phyloP scores from a whole-genome alignment of 768 basidiomycete genomes.

The Pisolithus microcarpus region DNA sequence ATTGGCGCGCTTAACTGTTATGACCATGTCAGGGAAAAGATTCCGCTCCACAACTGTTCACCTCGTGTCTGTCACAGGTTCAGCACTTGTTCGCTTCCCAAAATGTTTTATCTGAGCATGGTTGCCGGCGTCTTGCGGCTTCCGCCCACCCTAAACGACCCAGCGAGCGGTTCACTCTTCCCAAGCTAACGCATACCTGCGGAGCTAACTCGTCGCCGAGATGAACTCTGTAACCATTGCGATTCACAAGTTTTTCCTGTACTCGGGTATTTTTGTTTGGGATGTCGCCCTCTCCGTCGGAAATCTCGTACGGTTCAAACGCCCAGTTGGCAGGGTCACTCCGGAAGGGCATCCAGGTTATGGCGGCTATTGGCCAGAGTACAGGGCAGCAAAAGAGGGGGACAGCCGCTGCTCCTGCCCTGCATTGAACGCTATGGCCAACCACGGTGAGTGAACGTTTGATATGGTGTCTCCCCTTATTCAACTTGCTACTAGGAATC shows the following conservation, averaged over 20 bases:
- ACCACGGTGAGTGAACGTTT: conserved; percentile 52
- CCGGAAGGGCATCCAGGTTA: conserved; percentile 49
- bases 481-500: conserved; percentile 23
- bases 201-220: no score
- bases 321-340: conserved; percentile 44
- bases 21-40: no score
- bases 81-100: not conserved
- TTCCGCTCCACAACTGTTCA: no score
- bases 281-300: conserved; percentile 43
- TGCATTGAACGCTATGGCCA: conserved; percentile 73
- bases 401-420: conserved; percentile 74
- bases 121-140: not conserved
- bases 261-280: conserved; percentile 35
- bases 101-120: not conserved
- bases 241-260: conserved; percentile 3
- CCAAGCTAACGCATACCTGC: no score
- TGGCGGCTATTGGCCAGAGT: conserved; percentile 69
- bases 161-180: not conserved
- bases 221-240: not conserved
- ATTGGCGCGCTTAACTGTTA: no score
- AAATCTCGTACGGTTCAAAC: conserved; percentile 36
- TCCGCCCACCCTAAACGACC: not conserved
- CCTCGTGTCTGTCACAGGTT: not conserved
- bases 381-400: conserved; percentile 44
- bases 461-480: not conserved